These are phyloP conservation scores for Pseudofabraea citricarpa DNA, from an alignment of 2,329 filamentous ascomycete genomes.

Conservation along the genomic window DNA sequence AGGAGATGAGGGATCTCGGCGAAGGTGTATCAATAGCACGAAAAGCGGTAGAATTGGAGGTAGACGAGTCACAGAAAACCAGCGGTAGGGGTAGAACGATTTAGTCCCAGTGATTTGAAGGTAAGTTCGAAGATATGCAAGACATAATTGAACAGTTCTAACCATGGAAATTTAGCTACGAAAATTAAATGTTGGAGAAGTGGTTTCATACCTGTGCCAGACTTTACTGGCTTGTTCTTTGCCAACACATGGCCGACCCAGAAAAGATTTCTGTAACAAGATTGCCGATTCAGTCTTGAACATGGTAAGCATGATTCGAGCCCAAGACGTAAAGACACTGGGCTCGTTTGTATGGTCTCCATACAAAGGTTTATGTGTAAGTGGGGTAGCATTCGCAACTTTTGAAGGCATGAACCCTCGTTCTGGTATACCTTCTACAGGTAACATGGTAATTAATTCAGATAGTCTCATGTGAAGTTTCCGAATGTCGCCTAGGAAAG, in stretches of 20 bases:
- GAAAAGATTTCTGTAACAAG: neutral
- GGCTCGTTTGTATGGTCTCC: neutral
- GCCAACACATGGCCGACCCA: neutral
- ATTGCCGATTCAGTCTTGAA: neutral
- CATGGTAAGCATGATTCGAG: neutral
- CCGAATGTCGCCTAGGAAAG: neutral
- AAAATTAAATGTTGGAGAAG: neutral
- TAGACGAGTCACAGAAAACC: neutral
- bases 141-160: neutral
- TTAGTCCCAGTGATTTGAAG: neutral
- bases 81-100: neutral
- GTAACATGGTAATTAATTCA: neutral
- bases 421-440: neutral
- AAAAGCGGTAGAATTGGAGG: neutral
- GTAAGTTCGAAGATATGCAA: neutral
- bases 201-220: neutral
- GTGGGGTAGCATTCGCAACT: neutral
- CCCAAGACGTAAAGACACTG: neutral
- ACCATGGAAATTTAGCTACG: neutral
- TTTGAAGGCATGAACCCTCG: neutral
- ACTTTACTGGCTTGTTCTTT: neutral
- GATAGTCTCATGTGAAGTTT: neutral
- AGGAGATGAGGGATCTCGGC: neutral
- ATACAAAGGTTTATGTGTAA: neutral
- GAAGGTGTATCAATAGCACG: neutral